Evolutionary conservation across 2,329 filamentous ascomycete genomes (phyloP), one percentile per base, ranked within the genome.

Genomic region (Podosphaera fusca): DNA sequence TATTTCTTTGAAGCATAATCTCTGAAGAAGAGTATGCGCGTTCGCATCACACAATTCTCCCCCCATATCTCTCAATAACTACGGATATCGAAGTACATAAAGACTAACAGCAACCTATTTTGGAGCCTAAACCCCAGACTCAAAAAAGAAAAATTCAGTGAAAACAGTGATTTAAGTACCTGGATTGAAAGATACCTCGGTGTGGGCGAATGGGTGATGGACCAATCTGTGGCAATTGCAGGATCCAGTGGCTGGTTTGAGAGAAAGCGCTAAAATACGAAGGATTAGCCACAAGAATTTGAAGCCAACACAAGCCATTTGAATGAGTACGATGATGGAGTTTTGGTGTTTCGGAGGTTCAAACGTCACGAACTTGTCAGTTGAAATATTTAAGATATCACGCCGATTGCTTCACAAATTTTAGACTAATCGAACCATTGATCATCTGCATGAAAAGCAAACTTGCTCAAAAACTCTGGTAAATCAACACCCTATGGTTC

Each of bases 131-230:
- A 77, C 68, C 76, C 79, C 71, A 95, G 92, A 76, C 78, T 98
- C 72, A 87, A 88, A 74, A 83, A 85, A 65, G 88, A 95, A 62
- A 82, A 82, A 64, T 78, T 95, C 66, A 78, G 84, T 68, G 87
- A 94, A 58, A 90, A 82, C 70, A 85, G 87, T 69, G 84, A 89
- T 61, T 71, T 92, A 63, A 83, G 84, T 69, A 83, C 82, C 67
- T 96, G 89, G 88, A 80, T 96, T 63, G 84, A 90, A 67, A 90
- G 84, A 69, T 96, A 96, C 70, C 81, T 96, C 49, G 87, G 87
- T 61, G 83, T 95, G 21, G 92, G 92, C 64, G 92, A 98, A 74
- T 95, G 88, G 80, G 85, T 95, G 62, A 94, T 98, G 88, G 92
- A 98, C 70, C 85, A 94, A 73, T 94, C 88, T 35, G 87, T 96